Conservation (phyloP, 2,329 filamentous ascomycete species). For the Colletotrichum aenigma region DNA sequence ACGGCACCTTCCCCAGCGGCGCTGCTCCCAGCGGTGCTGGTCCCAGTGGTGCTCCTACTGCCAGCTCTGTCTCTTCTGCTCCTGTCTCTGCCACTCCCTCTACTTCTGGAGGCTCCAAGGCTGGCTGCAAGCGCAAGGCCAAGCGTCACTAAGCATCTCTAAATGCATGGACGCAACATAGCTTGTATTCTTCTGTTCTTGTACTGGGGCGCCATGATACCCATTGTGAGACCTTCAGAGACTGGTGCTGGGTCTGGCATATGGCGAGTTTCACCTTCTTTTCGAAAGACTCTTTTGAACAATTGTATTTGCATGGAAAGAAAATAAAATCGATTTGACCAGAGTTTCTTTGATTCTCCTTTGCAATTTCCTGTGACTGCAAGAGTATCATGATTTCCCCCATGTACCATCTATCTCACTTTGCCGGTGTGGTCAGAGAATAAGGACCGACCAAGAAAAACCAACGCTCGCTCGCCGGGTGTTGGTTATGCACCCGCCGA, state of each 20-base stretch:
- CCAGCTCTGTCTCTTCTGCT: neutral
- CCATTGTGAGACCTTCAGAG: neutral
- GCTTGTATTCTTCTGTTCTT: neutral
- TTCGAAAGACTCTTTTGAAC: neutral
- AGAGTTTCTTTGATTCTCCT: neutral
- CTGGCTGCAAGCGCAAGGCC: neutral
- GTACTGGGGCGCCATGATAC: neutral
- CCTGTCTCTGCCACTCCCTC: neutral
- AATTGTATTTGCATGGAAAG: neutral
- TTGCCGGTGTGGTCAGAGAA: neutral
- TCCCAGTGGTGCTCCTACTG: neutral
- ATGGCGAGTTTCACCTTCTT: neutral
- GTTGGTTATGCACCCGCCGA: neutral
- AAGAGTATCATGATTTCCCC: neutral
- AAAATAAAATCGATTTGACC: neutral
- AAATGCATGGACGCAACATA: neutral
- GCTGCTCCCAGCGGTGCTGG: neutral
- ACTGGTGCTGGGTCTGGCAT: neutral
- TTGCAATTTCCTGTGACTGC: neutral
- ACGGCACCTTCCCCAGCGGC: neutral
- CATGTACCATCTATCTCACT: neutral
- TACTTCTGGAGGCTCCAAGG: neutral
- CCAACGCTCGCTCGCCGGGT: neutral
- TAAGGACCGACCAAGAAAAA: neutral
- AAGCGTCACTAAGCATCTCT: neutral